Evolutionary conservation across 495 filamentous ascomycete genomes (phyloP).

Genomic region (Penicillium cosmopolitanum): DNA sequence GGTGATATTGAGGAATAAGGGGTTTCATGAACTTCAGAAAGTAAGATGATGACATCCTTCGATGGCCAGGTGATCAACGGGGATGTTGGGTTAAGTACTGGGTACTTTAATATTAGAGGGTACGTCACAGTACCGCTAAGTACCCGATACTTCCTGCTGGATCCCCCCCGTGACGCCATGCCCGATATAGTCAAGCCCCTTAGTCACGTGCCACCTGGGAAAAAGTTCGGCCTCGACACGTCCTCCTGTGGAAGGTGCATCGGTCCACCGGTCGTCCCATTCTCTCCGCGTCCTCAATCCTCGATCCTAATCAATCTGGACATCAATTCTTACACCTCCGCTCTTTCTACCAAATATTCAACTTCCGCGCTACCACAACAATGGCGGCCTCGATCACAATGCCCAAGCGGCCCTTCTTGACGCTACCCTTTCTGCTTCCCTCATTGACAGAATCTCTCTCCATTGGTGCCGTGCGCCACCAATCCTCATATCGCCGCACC

Average conservation of each 20-base stretch:
- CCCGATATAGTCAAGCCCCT: conserved; percentile 6
- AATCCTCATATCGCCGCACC: conserved; percentile 71
- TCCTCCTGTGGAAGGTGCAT: conserved; percentile 10
- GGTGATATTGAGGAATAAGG: conserved; percentile 4
- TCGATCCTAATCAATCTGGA: not conserved
- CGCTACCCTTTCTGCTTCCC: conserved; percentile 46
- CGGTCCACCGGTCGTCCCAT: not conserved
- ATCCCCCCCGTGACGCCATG: conserved; percentile 3
- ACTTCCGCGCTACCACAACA: not conserved
- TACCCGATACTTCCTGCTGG: not conserved
- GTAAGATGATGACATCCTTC: conserved; percentile 30
- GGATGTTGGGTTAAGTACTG: conserved; percentile 19
- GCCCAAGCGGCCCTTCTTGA: conserved; percentile 45
- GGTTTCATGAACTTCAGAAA: conserved; percentile 16
- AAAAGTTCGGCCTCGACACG: conserved; percentile 32
- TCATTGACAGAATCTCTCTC: conserved; percentile 40
- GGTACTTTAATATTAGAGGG: not conserved
- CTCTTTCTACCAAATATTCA: not conserved
- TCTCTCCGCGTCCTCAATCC: conserved; percentile 3
- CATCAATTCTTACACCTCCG: not conserved
- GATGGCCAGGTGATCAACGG: conserved; percentile 27
- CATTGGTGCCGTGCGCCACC: conserved; percentile 52
- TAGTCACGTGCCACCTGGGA: conserved; percentile 32
- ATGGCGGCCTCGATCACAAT: conserved; percentile 40
- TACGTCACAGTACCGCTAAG: not conserved